phyloP scores from a whole-genome alignment of 1,284 basidiomycete species.

The Hemileia vastatrix region DNA sequence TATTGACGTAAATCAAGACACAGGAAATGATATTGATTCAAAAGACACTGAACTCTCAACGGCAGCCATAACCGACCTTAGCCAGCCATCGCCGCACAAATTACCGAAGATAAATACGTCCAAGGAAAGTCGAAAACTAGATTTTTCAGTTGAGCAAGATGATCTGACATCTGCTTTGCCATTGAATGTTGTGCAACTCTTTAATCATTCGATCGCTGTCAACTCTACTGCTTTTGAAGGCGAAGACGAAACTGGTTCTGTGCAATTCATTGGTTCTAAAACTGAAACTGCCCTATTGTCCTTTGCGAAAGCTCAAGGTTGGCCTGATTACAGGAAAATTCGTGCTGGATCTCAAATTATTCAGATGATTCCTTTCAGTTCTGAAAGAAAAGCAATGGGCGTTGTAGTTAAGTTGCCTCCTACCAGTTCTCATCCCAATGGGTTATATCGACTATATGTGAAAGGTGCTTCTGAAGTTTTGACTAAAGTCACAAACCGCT shows the following conservation, averaged over 20 bases:
- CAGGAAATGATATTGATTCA: conserved; percentile 3
- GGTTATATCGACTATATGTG: conserved; percentile 38
- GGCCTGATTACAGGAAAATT: conserved; percentile 52
- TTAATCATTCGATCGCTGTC: conserved; percentile 25
- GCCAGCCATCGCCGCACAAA: conserved; percentile 37
- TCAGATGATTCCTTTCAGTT: conserved; percentile 45
- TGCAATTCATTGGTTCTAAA: conserved; percentile 44
- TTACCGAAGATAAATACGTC: not conserved
- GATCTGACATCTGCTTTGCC: not conserved
- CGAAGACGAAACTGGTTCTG: not conserved
- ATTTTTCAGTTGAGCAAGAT: conserved; percentile 22
- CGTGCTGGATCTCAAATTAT: conserved; percentile 39
- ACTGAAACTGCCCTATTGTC: conserved; percentile 45
- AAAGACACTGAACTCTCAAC: not conserved
- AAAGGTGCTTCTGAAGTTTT: conserved; percentile 46
- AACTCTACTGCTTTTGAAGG: conserved; percentile 28
- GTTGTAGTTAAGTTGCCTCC: conserved; percentile 41
- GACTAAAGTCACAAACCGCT: conserved; percentile 22
- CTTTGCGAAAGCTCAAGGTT: conserved; percentile 76
- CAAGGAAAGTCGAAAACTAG: conserved; percentile 20
- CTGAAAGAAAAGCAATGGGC: conserved; percentile 46
- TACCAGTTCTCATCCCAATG: not conserved
- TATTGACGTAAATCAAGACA: conserved; percentile 1
- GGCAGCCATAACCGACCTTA: conserved; percentile 53
- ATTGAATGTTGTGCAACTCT: conserved; percentile 12